phyloP scores from a whole-genome alignment of 2,329 filamentous ascomycete genomes.

The Cercospora nicotianae region DNA sequence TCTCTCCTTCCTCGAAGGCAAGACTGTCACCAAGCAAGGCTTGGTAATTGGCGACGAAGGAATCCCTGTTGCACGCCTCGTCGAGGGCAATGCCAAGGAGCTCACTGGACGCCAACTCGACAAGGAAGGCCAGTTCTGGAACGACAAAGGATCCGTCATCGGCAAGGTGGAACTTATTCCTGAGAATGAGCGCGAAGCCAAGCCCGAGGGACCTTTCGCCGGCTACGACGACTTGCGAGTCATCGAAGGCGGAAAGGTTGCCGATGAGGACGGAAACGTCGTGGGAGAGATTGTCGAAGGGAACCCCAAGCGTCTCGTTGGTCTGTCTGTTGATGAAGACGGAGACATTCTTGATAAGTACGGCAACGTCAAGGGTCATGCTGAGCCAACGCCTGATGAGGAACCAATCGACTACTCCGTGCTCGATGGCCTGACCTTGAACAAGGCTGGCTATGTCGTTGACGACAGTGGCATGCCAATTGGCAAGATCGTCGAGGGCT shows the following conservation, averaged over 20 bases:
- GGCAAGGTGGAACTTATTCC: conserved; percentile 68
- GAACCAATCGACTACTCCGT: conserved; percentile 55
- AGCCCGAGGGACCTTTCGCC: conserved; percentile 53
- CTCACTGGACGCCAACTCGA: conserved; percentile 70
- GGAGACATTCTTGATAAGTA: conserved; percentile 79
- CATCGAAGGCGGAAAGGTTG: conserved; percentile 50
- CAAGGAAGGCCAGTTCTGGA: conserved; percentile 69
- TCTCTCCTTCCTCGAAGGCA: conserved; percentile 49
- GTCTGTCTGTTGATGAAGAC: conserved; percentile 75
- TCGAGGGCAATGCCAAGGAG: conserved; percentile 65
- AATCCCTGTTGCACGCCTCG: conserved; percentile 60
- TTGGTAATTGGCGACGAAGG: conserved; percentile 53
- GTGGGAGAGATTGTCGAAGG: conserved; percentile 57
- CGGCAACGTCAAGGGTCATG: conserved; percentile 58
- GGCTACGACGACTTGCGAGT: conserved; percentile 52
- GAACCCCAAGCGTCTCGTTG: conserved; percentile 64
- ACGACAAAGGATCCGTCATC: conserved; percentile 69
- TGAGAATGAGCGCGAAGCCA: conserved; percentile 60
- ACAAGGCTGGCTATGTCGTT: conserved; percentile 63
- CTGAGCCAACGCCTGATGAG: conserved; percentile 56
- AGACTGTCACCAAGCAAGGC: conserved; percentile 52
- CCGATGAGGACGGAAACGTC: conserved; percentile 53
- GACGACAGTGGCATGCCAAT: conserved; percentile 55
- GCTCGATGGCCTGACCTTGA: conserved; percentile 62
- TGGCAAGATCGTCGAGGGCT: conserved; percentile 58